Base-by-base conservation (phyloP, 2,329 filamentous ascomycete species). In the Sporothrix brasiliensis region DNA sequence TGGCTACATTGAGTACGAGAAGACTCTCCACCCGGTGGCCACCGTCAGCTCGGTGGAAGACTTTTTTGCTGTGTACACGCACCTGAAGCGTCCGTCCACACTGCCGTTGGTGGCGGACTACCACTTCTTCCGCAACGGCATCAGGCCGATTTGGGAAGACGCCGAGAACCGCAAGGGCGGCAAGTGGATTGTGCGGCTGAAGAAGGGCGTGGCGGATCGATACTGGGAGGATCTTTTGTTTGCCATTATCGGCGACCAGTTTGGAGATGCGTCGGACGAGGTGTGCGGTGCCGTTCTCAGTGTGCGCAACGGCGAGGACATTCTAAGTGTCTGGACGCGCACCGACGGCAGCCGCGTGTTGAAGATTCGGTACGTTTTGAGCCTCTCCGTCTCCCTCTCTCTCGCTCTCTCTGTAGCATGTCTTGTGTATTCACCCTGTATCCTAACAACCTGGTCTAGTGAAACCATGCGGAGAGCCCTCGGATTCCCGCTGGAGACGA, bases 101-200 rank as follows among this genome's bases (percentile, higher is more conserved):
- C 85, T 99, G 71, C 94, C 94, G 7, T 90, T 94, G 4, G 94
- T 98, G 41, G 97, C 94, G 30, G 95, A 99, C 81, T 99, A 97
- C 79, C 95, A 99, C 79, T 90, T 99, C 72, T 99, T 99, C 85
- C 97, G 95, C 81, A 93, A 95, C 78, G 94, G 94, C 69, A 94
- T 99, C 73, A 89, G 95, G 72, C 95, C 95, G 27, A 95, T 99
- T 76, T 99, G 95, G 95, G 95, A 99, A 80, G 95, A 99, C 76
- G 93, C 97, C 61, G 93, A 96, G 79, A 99, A 99, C 82, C 95
- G 93, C 80, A 91, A 90, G 75, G 95, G 95, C 69, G 95, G 95
- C 67, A 99, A 99, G 83, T 99, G 94, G 94, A 94, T 97, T 74
- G 90, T 99, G 79, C 88, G 94, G 74, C 83, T 99, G 79, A 97